Conservation (phyloP, 306 rosid species). For the Corylus heterophylla region DNA sequence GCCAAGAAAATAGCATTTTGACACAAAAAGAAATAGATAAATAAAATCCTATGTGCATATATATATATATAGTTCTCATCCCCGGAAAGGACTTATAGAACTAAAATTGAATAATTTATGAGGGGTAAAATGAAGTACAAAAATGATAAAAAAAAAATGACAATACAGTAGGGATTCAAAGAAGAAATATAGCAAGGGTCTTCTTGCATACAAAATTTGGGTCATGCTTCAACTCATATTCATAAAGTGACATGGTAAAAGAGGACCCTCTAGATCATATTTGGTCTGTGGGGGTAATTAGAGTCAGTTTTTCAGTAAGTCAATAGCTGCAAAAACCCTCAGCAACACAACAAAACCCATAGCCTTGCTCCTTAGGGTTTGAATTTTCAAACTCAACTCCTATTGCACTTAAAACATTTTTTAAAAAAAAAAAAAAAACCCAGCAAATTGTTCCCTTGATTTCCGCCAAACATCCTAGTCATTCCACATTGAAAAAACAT, state of each 20-base stretch:
- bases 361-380: constrained; percentile 13
- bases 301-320: constrained; percentile 12
- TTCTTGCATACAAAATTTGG: constrained; percentile 44
- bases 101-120: background rate
- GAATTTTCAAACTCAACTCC: constrained; percentile 28
- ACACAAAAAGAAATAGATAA: no score
- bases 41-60: no score
- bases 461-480: constrained; percentile 29
- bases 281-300: background rate
- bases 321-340: background rate
- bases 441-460: constrained; percentile 9
- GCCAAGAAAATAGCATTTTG: no score
- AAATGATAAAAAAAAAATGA: background rate
- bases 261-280: constrained; percentile 16
- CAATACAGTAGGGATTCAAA: background rate
- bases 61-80: no score
- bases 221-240: constrained; percentile 15
- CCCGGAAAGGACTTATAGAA: background rate
- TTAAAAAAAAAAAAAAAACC: background rate
- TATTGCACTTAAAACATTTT: constrained; percentile 14
- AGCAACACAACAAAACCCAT: background rate
- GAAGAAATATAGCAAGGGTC: background rate
- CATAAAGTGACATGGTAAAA: constrained; percentile 13
- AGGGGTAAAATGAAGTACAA: background rate
- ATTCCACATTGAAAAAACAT: constrained; percentile 81